Evolutionary conservation across 305 asterid species (phyloP).

Genomic region (Fraxinus velutina): DNA sequence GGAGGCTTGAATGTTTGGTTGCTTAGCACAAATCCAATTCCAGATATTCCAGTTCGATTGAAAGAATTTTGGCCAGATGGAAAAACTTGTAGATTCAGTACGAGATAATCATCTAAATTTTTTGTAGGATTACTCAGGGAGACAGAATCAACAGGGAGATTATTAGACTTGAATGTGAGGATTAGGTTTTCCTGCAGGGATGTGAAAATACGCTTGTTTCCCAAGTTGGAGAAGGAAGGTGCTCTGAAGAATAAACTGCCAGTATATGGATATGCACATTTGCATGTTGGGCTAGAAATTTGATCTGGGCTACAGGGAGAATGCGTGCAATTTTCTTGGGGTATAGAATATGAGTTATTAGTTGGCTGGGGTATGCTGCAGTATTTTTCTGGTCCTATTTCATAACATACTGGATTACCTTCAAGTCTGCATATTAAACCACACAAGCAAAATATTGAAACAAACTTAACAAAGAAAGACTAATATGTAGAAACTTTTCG

Average conservation of each 20-base stretch:
- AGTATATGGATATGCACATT: constrained; percentile 65
- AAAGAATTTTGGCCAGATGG: constrained; percentile 54
- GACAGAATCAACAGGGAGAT: constrained; percentile 72
- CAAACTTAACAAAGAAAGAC: neutral
- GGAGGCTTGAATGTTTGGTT: constrained; percentile 82
- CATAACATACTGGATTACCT: constrained; percentile 39
- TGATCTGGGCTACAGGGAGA: constrained; percentile 38
- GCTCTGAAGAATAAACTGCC: constrained; percentile 63
- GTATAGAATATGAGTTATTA: constrained; percentile 42
- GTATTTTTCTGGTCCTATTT: constrained; percentile 22
- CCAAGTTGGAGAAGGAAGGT: constrained; percentile 64
- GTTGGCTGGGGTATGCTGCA: constrained; percentile 41
- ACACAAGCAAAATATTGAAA: neutral
- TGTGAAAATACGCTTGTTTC: constrained; percentile 39
- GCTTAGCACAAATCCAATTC: constrained; percentile 60
- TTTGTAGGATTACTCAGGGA: constrained; percentile 51
- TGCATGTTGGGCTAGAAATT: constrained; percentile 61
- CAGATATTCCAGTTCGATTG: constrained; percentile 52
- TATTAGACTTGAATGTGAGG: constrained; percentile 33
- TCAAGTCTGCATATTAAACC: constrained; percentile 48
- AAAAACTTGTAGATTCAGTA: constrained; percentile 50
- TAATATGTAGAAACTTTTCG: neutral
- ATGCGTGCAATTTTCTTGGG: constrained; percentile 43
- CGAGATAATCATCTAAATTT: constrained; percentile 41
- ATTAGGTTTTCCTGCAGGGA: constrained; percentile 42